phyloP scores from a whole-genome alignment of 2,329 filamentous ascomycete genomes.

The Penicillium aurantiogriseum region DNA sequence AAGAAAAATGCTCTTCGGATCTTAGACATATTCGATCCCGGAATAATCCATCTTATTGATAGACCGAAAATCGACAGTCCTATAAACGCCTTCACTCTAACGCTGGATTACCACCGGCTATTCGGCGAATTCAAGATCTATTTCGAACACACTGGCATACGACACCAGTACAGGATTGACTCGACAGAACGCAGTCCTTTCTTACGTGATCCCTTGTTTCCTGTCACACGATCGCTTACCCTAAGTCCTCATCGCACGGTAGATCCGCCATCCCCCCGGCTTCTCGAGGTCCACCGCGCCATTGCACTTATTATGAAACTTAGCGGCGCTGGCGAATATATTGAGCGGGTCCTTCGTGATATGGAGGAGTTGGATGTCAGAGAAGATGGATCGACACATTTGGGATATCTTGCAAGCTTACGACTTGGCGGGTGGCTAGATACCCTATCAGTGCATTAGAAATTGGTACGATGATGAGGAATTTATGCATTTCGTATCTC shows the following conservation, averaged over 20 bases:
- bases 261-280: slow-evolving; percentile 31
- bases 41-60: neutral
- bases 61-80: neutral
- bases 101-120: neutral
- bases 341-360: slow-evolving; percentile 24
- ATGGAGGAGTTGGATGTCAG: slow-evolving; percentile 18
- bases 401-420: slow-evolving; percentile 4
- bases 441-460: slow-evolving; percentile 1
- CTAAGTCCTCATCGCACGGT: slow-evolving; percentile 32
- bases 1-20: neutral
- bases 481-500: neutral
- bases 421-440: slow-evolving; percentile 9
- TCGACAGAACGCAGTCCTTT: slow-evolving; percentile 16
- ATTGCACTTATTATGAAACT: slow-evolving; percentile 31
- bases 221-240: slow-evolving; percentile 20
- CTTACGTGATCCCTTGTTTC: slow-evolving; percentile 21
- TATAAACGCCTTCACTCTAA: neutral
- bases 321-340: slow-evolving; percentile 24
- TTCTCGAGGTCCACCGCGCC: slow-evolving; percentile 28
- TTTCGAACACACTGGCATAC: slow-evolving; percentile 4
- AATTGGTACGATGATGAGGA: neutral
- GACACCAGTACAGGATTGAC: slow-evolving; percentile 22
- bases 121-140: neutral
- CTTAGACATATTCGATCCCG: neutral
- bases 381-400: slow-evolving; percentile 2